Evolutionary conservation across 345 rosid genomes (phyloP), one percentile per base, ranked within the genome.

Genomic region (Populus nigra): DNA sequence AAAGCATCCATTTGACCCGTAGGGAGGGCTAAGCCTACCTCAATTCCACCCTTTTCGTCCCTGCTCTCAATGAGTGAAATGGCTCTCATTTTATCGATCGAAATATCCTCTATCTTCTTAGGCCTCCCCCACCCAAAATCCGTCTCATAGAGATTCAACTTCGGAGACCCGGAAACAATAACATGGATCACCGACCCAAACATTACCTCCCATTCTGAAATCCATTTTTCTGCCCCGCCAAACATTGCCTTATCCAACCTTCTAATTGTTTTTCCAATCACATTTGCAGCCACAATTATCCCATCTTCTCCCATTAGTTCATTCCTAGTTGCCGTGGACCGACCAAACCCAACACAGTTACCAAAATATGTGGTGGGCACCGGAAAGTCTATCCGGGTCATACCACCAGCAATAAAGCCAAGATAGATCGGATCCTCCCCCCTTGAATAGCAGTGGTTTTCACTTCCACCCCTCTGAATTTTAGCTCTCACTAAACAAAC

Each of bases 71-170:
- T 38, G 0, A 86, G 69, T 6, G 88, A 82, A 33, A 86, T 57
- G 0, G 76, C 82, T 20, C 72, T 70, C 8, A 1, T 71, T 61
- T 23, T 1, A n/a, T 84, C 89, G 20, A 80, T 83, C 17, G 88
- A 81, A 18, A 79, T 45, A 66, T 85, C 86, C 73, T 87, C 90
- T 25, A 82, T 82, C 79, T 83, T 87, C 74, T 29, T 57, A 0
- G 90, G 87, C 74, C 79, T 77, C 2, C 90, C 88, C 89, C 88
- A 86, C 57, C 92, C 90, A 29, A 87, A 89, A 75, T 87, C 84
- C 15, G 81, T 77, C 13, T 59, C 77, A 11, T 86, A 86, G 7
- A 86, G 73, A 11, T 55, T 78, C 77, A 87, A 45, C 27, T 84
- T 89, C 0, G 92, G 92, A 15, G 86, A 87, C 18, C 92, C 92